Evolutionary conservation across 1,139 yeast species (phyloP), one percentile per base, ranked within the genome.

Genomic region (Meyerozyma athensensis): DNA sequence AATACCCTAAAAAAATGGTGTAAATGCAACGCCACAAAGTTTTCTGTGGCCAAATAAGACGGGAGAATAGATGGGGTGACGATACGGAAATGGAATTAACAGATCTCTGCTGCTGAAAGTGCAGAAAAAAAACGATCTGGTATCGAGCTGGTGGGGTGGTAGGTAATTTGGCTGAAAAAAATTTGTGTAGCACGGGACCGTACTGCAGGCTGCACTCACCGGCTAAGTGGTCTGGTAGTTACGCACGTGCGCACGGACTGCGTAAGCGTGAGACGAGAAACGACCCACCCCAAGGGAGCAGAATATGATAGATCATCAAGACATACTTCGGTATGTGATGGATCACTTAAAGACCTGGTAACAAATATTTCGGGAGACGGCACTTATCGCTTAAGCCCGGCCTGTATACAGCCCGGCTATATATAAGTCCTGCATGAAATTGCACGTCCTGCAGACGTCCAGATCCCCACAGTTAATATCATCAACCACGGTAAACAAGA

Each of bases 161-260:
- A 18, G 32, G 9, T 17, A 16, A 18, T 8, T 28, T 28, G 20
- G 32, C 32, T 28, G 32, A 28, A 28, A 28, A 28, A 28, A 28
- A 28, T 28, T 28, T 28, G 32, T 17, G 32, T 28, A 28, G 16
- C 32, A 28, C 32, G 32, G 20, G 32, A 16, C 20, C 21, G n/a
- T 28, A 12, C 32, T 24, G 28, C 14, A 24, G 12, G 14, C 10
- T 12, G 32, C 20, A 9, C 44, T 9, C 8, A 12, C 4, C 21
- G 2, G 21, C 10, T 7, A 4, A 17, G 20, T 16, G 32, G 32
- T 9, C 32, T 14, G 20, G 32, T 17, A 16, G 9, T 16, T 28
- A 16, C 32, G 32, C 32, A 28, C 32, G 20, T 28, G 32, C 18
- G 5, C 18, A 26, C 18, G 18, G 16, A 16, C 18, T 26, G 30